Conservation (phyloP, 352 stramenopile genomes). For the Pythium biforme region DNA sequence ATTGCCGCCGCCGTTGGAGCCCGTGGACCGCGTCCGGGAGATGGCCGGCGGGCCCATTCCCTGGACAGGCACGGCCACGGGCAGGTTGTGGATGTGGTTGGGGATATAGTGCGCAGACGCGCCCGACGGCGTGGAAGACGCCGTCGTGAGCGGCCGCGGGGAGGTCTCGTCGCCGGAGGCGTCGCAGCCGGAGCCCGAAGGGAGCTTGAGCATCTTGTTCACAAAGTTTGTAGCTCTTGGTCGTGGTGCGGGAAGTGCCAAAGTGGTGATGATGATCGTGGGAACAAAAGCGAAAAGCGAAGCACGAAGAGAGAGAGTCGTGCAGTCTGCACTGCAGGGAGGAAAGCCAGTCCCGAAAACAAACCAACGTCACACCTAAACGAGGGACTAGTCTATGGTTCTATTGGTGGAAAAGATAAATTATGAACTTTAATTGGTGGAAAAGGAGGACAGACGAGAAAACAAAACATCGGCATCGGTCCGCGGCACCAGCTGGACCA, state of each 20-base stretch:
- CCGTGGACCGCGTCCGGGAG: constrained; percentile 28
- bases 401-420: not conserved
- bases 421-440: not conserved
- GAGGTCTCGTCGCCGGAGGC: constrained; percentile 23
- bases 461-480: not conserved
- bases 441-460: not conserved
- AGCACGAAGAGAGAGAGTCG: too few species aligned
- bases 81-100: constrained; percentile 54
- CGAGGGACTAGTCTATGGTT: not conserved
- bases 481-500: not conserved
- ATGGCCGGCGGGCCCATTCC: constrained; percentile 8
- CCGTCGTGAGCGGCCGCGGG: constrained; percentile 5
- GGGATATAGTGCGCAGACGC: constrained; percentile 17
- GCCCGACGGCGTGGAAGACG: not conserved
- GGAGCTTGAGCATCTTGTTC: constrained; percentile 36
- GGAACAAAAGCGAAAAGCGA: not conserved
- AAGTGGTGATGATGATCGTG: not conserved
- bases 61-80: constrained; percentile 55
- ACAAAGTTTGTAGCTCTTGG: not conserved
- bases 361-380: not conserved
- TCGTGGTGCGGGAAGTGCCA: not conserved
- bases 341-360: constrained; percentile 2
- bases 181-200: constrained; percentile 34
- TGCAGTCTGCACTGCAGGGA: too few species aligned
- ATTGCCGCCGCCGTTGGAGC: constrained; percentile 27